Base-by-base conservation (phyloP, 2,329 filamentous ascomycete genomes). In the Fusarium sp. region DNA sequence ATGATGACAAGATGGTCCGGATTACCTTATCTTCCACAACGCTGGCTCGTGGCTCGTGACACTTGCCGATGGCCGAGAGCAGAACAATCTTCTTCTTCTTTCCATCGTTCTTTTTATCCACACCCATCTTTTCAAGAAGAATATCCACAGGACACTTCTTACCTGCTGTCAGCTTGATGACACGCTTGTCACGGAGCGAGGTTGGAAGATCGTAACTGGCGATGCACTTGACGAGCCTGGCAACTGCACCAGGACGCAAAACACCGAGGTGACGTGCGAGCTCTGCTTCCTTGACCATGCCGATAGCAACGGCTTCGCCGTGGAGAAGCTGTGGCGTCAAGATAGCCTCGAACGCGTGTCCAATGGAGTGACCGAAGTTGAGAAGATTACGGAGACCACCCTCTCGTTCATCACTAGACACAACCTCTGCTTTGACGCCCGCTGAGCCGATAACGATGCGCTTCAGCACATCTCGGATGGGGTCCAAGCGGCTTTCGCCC, bases 81-180 rank as follows among this genome's bases (percentile, higher is more conserved):
- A 99, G 89, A 12, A 98, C 96, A 72, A 99, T 93, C 84, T 98
- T 98, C 87, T 99, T 99, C 83, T 96, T 95, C 67, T 90, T 90
- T 5, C 96, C 96, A 49, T 97, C 93, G 75, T 99, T 99, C 87
- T 99, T 99, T 89, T 99, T 99, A 84, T 99, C 96, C 14, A 99
- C 93, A 1, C 93, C 95, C 96, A 99, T 99, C 81, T 97, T 97
- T 75, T 92, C 89, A 64, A 99, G 88, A 58, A 99, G 84, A 41
- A 93, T 89, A 76, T 98, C 94, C 6, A 98, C 94, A 0, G 93
- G 92, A 81, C 96, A 99, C 74, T 90, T 88, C 83, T 97, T 98
- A 60, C 93, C 94, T 4, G 94, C 95, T 9, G 94, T 95, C 70
- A 96, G 85, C 78, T 92, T 94, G 48, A 92, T 89, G 48, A 99